Percentiles rank a stretch among this genome's conserved stretches.
phyloP scores from a whole-genome alignment of 2,329 filamentous ascomycete genomes.

The Hymenoscyphus scutula region DNA sequence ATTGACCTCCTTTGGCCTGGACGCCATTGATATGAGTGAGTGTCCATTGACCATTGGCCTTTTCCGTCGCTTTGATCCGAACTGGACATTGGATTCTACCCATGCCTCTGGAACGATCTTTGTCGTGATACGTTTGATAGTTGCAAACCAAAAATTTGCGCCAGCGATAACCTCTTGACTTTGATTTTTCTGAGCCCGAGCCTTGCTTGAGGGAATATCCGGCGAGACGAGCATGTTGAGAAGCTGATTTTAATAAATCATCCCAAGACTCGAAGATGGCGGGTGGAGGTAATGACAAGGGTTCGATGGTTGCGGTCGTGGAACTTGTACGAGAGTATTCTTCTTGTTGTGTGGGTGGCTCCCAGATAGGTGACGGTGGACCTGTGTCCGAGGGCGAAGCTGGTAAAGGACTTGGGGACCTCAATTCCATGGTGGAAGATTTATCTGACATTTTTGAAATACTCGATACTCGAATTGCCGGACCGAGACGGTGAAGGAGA shows the following conservation, averaged over 20 bases:
- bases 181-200: neutral
- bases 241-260: neutral
- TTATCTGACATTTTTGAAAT: neutral
- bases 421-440: neutral
- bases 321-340: neutral
- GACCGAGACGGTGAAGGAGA: neutral
- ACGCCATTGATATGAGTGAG: conserved; percentile 1
- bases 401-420: neutral
- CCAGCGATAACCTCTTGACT: neutral
- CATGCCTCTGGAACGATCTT: neutral
- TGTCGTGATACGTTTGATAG: neutral
- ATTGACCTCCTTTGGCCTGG: conserved; percentile 1
- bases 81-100: neutral
- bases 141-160: conserved; percentile 1
- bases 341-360: neutral
- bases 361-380: neutral
- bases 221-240: neutral
- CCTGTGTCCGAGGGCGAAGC: neutral
- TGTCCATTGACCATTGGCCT: neutral
- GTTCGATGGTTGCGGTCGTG: neutral
- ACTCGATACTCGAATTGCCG: neutral
- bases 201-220: neutral
- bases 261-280: neutral
- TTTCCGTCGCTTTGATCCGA: neutral
- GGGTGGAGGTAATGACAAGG: neutral